Percentiles rank a stretch among this genome's conserved stretches.
Evolutionary conservation across 176 grass and related monocot species (phyloP).

Genomic region (Hsuehochloa calcarea): DNA sequence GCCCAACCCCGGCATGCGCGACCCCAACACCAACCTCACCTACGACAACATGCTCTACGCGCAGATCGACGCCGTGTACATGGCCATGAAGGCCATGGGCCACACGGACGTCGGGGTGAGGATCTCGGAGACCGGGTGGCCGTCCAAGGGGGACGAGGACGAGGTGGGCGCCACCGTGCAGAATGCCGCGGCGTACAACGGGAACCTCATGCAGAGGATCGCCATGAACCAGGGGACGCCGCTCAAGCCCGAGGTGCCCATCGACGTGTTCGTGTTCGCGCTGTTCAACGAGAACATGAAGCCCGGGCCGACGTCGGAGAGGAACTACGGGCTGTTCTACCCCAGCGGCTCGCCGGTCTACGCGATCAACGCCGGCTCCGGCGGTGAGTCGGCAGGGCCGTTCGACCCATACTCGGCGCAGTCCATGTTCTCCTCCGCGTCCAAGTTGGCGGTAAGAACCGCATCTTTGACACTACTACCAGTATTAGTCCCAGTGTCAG

Average conservation of each 20-base stretch:
- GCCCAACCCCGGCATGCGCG: slow-evolving; percentile 60
- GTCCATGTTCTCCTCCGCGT: slow-evolving; percentile 47
- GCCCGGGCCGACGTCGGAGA: slow-evolving; percentile 60
- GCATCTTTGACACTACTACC: slow-evolving; percentile 16
- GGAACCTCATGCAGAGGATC: slow-evolving; percentile 71
- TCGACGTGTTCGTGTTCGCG: slow-evolving; percentile 87
- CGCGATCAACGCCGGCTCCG: slow-evolving; percentile 36
- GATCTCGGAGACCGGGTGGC: slow-evolving; percentile 91
- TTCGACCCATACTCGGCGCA: slow-evolving; percentile 37
- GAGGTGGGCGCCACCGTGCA: slow-evolving; percentile 65
- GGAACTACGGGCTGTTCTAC: slow-evolving; percentile 83
- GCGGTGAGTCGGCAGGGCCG: background rate
- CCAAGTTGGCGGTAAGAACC: slow-evolving; percentile 41
- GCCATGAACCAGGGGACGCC: slow-evolving; percentile 73
- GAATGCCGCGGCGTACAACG: slow-evolving; percentile 80
- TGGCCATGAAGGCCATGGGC: slow-evolving; percentile 80
- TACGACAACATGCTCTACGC: slow-evolving; percentile 96
- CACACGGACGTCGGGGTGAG: slow-evolving; percentile 59
- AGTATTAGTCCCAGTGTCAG: background rate
- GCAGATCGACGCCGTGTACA: slow-evolving; percentile 87
- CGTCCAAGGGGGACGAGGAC: slow-evolving; percentile 69
- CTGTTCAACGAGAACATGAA: slow-evolving; percentile 87
- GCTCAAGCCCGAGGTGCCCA: slow-evolving; percentile 63
- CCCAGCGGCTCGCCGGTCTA: slow-evolving; percentile 66
- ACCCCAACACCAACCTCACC: slow-evolving; percentile 48